Base-by-base conservation (phyloP, 1,284 basidiomycete genomes). In the Heliocybe sulcata region DNA sequence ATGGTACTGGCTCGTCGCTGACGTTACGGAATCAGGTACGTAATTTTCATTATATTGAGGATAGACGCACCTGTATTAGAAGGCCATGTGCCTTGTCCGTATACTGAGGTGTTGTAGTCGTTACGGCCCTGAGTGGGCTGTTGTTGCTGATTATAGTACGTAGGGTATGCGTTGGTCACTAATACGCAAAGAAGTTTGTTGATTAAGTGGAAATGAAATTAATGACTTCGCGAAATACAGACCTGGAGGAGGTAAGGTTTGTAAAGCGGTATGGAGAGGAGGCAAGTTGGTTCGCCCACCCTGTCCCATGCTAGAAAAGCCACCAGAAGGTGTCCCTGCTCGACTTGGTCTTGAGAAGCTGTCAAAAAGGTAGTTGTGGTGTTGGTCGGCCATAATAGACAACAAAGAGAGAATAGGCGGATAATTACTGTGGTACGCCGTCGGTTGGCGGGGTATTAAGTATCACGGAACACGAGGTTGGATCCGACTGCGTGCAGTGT, bases 241-340 rank as follows among this genome's bases (percentile, higher is more conserved):
- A 89, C 87, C 87, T 89, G 87, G 80, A 85, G 84, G 84, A 81
- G 77, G 82, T 86, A 83, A 87, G 79, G 81, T 83, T 84, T 86
- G 86, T 83, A 88, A 87, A 64, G 81, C 81, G 74, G 84, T 78
- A 79, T 83, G 81, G 80, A 90, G 77, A 81, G 87, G 84, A 82
- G 87, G 87, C 71, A 90, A 83, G 75, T 85, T 80, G 77, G 83
- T 83, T 81, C 86, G 84, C 86, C 85, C 86, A 89, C 87, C 87
- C 83, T 87, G 85, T 78, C 83, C 75, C 77, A 77, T 61, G 63
- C 62, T 62, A 49, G 63, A 87, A 79, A 81, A 85, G 76, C 74
- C 80, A 70, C 73, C 72, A 67, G 81, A 79, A 77, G 75, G 73
- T 67, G 19, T 50, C 20, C 20, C 52, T 25, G 35, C 63, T 53